Evolutionary conservation across 768 basidiomycete genomes (phyloP).

Genomic region (Candolleomyces aberdarensis): DNA sequence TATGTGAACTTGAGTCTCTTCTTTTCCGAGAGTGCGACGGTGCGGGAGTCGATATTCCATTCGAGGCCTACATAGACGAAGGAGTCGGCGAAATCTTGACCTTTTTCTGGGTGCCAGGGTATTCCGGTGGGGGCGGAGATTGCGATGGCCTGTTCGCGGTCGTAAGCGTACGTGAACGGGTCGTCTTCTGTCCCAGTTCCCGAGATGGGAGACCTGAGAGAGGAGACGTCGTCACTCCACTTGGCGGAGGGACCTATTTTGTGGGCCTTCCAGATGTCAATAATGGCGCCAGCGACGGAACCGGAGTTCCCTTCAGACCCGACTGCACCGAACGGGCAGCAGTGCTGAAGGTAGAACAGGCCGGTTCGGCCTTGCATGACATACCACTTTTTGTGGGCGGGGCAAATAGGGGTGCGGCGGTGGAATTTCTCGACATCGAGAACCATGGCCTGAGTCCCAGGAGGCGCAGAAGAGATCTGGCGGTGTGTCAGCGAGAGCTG

Average conservation of each 20-base stretch:
- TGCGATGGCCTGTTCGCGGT: constrained; percentile 24
- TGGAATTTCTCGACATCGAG: constrained; percentile 28
- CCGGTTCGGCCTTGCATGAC: constrained; percentile 14
- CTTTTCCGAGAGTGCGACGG: constrained; percentile 26
- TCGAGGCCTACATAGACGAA: constrained; percentile 37
- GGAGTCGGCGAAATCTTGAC: constrained; percentile 16
- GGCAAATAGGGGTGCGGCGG: neutral
- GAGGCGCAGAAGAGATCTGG: too few relatives aligned
- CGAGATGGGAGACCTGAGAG: constrained; percentile 14
- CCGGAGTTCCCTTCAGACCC: neutral
- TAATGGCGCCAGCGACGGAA: neutral
- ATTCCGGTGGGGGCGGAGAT: constrained; percentile 23
- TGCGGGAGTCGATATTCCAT: constrained; percentile 28
- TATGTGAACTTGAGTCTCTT: constrained; percentile 25
- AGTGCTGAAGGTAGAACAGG: constrained; percentile 23
- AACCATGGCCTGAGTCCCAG: constrained; percentile 22
- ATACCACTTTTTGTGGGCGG: neutral
- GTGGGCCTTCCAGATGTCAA: neutral
- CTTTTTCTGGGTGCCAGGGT: constrained; percentile 32
- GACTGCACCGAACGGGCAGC: constrained; percentile 8
- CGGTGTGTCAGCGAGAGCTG: too few relatives aligned
- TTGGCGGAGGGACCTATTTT: constrained; percentile 7
- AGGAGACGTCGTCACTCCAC: constrained; percentile 29
- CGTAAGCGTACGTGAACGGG: neutral
- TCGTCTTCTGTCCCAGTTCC: neutral